Conservation (phyloP, 176 grass and related monocot genomes). For the Bromus sterilis region DNA sequence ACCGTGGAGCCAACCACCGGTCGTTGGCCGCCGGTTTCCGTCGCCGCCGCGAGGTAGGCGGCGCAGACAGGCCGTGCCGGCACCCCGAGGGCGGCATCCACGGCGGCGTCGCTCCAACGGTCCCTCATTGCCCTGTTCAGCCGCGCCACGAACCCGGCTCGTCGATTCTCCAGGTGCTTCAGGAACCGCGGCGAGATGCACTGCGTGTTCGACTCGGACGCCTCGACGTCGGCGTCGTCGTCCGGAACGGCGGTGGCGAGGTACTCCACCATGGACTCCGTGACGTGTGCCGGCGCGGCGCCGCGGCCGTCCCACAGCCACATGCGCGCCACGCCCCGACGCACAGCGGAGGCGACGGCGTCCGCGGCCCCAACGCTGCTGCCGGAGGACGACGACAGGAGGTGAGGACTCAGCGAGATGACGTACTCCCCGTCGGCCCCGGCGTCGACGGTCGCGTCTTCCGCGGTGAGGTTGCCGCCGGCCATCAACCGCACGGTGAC, state of each 20-base stretch:
- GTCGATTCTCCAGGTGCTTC: conserved; percentile 36
- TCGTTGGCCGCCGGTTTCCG: neutral
- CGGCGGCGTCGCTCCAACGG: conserved; percentile 43
- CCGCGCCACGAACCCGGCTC: conserved; percentile 47
- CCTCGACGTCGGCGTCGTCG: neutral
- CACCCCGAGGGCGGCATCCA: conserved; percentile 43
- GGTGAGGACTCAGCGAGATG: conserved; percentile 34
- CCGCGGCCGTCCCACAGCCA: conserved; percentile 63
- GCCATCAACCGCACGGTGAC: conserved; percentile 41
- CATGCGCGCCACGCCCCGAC: conserved; percentile 46
- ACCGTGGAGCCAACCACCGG: conserved; percentile 9
- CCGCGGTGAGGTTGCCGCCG: conserved; percentile 19
- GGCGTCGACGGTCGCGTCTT: neutral
- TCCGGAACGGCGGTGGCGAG: neutral
- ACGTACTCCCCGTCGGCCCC: conserved; percentile 19
- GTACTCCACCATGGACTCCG: conserved; percentile 54
- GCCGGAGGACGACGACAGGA: conserved; percentile 11
- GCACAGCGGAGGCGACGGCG: conserved; percentile 30
- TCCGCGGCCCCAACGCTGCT: neutral
- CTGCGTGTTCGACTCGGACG: neutral
- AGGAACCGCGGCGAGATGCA: conserved; percentile 36
- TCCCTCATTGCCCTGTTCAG: conserved; percentile 70
- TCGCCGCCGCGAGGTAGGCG: neutral
- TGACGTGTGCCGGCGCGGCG: conserved; percentile 16
- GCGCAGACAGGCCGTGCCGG: conserved; percentile 20